Base-by-base conservation (phyloP, 2,329 filamentous ascomycete species). In the Penicillium sp. region DNA sequence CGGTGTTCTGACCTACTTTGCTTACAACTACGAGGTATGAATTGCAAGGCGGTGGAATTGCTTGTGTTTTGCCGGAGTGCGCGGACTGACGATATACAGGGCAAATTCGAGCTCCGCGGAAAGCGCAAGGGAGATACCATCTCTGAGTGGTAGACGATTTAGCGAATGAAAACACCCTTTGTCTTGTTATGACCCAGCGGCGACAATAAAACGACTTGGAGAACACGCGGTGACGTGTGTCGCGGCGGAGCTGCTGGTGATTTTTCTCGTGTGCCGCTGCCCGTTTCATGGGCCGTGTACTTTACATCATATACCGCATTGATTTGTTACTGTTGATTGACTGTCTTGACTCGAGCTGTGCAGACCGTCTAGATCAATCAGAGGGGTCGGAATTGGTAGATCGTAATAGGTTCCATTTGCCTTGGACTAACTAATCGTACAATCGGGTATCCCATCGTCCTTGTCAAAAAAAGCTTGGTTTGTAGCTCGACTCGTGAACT, bases 121-220 rank as follows among this genome's bases (percentile, higher is more conserved):
- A 97, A 97, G 87, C 83, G 90, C 74, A 88, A 84, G 75, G 92
- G 91, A 50, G 93, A 97, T 71, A 81, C 87, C n/a, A 82, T 95
- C 67, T 79, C 80, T 51, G 92, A 97, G 77, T 93, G 83, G 73
- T 97, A 77, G 66, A 57, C 54, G 48, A 53, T 54, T 45, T 45
- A 75, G 75, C 41, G 45, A 41, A 39, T 44, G 24, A 55, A 51
- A 52, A 52, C 24, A 44, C 46, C 50, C 51, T 42, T 43, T 45
- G 44, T 48, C 39, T 45, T 34, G n/a, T 34, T 40, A 50, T 31
- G 31, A 40, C 36, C 10, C 18, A 40, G 41, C 40, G 18, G 46
- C 39, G 22, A 48, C 39, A 44, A 39, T 18, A 18, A 45, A 18
- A 40, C 34, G 13, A 48, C 13, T 27, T 42, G 50, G 38, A 38